These are phyloP conservation scores for Phytopythium boreale DNA, from an alignment of 352 stramenopile species.

Conservation along the genomic window DNA sequence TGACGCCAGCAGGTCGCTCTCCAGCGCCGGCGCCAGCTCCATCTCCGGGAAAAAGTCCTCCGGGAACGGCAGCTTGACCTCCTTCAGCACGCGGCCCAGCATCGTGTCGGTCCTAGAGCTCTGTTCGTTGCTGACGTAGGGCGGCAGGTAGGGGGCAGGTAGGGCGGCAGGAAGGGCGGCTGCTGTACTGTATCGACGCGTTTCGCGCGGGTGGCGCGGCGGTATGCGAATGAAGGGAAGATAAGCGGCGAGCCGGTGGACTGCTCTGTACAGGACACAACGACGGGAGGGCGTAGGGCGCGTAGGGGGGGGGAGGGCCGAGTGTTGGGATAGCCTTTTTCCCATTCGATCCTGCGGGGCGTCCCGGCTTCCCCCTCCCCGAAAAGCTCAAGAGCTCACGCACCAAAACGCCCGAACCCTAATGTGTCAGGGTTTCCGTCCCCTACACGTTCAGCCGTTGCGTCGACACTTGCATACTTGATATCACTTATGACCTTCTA, in stretches of 20 bases:
- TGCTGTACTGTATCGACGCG: no score
- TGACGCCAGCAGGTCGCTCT: constrained; percentile 28
- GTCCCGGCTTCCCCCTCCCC: constrained; percentile 3
- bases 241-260: no score
- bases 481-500: no score
- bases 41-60: constrained; percentile 65
- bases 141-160: not conserved
- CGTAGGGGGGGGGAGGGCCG: not conserved
- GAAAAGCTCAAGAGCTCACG: constrained; percentile 1
- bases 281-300: no score
- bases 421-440: constrained; percentile 5
- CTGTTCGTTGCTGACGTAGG: not conserved
- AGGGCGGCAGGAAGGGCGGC: not conserved
- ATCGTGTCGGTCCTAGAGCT: constrained; percentile 16
- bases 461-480: no score
- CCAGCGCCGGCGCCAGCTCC: constrained; percentile 28
- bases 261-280: no score
- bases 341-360: no score
- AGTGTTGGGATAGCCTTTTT: no score
- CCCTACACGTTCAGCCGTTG: not conserved
- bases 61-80: constrained; percentile 60
- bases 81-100: constrained; percentile 56
- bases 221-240: no score
- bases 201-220: no score
- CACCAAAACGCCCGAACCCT: not conserved